These are phyloP conservation scores for Claviceps quebecensis DNA, from an alignment of 2,329 filamentous ascomycete species.

Conservation along the genomic window DNA sequence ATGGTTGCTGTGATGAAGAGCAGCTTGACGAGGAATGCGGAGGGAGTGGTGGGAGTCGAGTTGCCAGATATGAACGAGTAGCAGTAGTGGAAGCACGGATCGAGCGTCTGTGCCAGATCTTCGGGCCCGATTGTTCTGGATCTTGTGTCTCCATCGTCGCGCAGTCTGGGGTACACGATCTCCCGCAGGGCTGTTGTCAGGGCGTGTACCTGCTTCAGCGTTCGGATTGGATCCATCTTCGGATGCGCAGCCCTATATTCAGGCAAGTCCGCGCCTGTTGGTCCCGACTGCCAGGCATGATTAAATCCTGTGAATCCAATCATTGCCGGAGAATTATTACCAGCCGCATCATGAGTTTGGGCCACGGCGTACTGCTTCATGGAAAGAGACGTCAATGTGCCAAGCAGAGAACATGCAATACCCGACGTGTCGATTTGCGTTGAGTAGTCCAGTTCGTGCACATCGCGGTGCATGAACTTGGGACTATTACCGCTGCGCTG, in stretches of 20 bases:
- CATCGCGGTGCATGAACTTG: not conserved
- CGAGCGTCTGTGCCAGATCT: slow-evolving; percentile 19
- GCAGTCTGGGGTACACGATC: not conserved
- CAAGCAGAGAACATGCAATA: slow-evolving; percentile 48
- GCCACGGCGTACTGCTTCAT: not conserved
- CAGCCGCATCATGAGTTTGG: not conserved
- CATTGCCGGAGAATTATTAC: not conserved
- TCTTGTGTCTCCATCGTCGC: not conserved
- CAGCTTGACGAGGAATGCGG: slow-evolving; percentile 23
- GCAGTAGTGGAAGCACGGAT: slow-evolving; percentile 23
- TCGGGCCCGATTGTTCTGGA: slow-evolving; percentile 10
- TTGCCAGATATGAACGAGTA: slow-evolving; percentile 23
- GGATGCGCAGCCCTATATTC: not conserved
- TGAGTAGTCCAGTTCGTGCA: slow-evolving; percentile 5
- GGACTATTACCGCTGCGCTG: slow-evolving; percentile 1
- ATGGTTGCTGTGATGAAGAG: slow-evolving; percentile 24
- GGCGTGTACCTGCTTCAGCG: slow-evolving; percentile 3
- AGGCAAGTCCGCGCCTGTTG: not conserved
- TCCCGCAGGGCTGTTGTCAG: not conserved
- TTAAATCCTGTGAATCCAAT: slow-evolving; percentile 1
- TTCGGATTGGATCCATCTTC: slow-evolving; percentile 3
- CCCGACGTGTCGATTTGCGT: slow-evolving; percentile 12
- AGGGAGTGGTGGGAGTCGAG: slow-evolving; percentile 20
- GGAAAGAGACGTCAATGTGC: slow-evolving; percentile 16
- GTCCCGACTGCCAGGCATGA: slow-evolving; percentile 1